These are phyloP conservation scores for Annulohypoxylon truncatum DNA, from an alignment of 2,329 filamentous ascomycete species.

Conservation along the genomic window DNA sequence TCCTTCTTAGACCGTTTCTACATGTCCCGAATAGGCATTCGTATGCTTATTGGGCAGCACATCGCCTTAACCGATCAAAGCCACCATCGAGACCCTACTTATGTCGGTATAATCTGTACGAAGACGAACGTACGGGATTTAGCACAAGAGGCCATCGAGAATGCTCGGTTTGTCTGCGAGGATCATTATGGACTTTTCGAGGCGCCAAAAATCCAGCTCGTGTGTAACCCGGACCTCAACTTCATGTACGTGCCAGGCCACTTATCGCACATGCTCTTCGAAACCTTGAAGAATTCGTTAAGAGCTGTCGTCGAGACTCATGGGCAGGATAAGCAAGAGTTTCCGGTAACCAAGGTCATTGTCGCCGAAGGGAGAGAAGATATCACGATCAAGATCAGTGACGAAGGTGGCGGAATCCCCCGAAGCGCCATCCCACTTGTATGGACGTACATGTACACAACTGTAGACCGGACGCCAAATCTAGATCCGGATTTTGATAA, in stretches of 20 bases:
- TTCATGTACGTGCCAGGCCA: slow-evolving; percentile 99
- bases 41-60: slow-evolving; percentile 99
- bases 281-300: slow-evolving; percentile 98
- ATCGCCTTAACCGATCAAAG: slow-evolving; percentile 96
- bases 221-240: slow-evolving; percentile 92
- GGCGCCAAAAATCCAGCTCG: slow-evolving; percentile 93
- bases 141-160: slow-evolving; percentile 96
- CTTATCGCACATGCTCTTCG: slow-evolving; percentile 98
- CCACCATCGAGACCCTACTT: slow-evolving; percentile 87
- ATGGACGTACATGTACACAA: slow-evolving; percentile 99
- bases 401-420: slow-evolving; percentile 96
- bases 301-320: slow-evolving; percentile 96
- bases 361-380: slow-evolving; percentile 98
- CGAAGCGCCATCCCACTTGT: slow-evolving; percentile 93
- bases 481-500: slow-evolving; percentile 98
- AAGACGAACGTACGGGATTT: slow-evolving; percentile 97
- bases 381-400: slow-evolving; percentile 98
- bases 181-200: slow-evolving; percentile 98
- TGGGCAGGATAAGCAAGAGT: slow-evolving; percentile 94
- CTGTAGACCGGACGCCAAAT: slow-evolving; percentile 93
- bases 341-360: slow-evolving; percentile 96
- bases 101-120: slow-evolving; percentile 98
- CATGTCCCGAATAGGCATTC: slow-evolving; percentile 99
- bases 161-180: slow-evolving; percentile 98
- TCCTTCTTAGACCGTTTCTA: slow-evolving; percentile 98